These are phyloP conservation scores for Boletales sp. DNA, from an alignment of 768 basidiomycete species.

Conservation along the genomic window DNA sequence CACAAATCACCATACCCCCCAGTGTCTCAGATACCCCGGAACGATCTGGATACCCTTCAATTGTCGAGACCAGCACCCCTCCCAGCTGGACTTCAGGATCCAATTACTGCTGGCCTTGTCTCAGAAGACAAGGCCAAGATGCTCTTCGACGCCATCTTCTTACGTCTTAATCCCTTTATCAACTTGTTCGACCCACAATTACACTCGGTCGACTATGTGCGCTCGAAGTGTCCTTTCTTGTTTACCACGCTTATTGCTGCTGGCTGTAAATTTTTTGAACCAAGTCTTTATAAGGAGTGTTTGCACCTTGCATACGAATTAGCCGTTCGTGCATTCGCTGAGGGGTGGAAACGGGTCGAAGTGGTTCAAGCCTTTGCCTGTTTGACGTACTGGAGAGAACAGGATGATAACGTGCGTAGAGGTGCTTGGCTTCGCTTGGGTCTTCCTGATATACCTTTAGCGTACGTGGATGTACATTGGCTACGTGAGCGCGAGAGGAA, in stretches of 20 bases:
- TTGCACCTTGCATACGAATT: constrained; percentile 71
- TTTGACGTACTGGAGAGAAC: constrained; percentile 87
- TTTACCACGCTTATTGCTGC: constrained; percentile 85
- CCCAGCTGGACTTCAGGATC: constrained; percentile 51
- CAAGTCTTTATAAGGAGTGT: constrained; percentile 61
- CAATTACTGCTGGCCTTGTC: constrained; percentile 68
- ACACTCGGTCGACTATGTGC: constrained; percentile 78
- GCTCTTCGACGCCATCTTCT: constrained; percentile 75
- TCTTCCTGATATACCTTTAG: constrained; percentile 35
- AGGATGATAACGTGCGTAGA: constrained; percentile 69
- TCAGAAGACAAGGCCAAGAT: constrained; percentile 65
- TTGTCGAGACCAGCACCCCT: constrained; percentile 33
- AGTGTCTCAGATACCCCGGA: constrained; percentile 29
- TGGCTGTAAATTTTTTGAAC: constrained; percentile 79
- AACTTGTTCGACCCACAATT: constrained; percentile 86
- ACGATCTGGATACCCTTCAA: constrained; percentile 36
- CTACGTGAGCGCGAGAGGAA: constrained; percentile 49
- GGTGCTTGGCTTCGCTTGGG: constrained; percentile 1
- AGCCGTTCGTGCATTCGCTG: constrained; percentile 73
- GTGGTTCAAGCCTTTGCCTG: constrained; percentile 88
- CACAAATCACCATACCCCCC: constrained; percentile 39
- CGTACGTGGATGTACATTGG: constrained; percentile 88
- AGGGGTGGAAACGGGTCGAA: constrained; percentile 79
- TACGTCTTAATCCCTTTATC: constrained; percentile 86
- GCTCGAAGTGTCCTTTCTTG: constrained; percentile 74